These are phyloP conservation scores for Skeletonema tropicum DNA, from an alignment of 108 stramenopile species.

Conservation along the genomic window DNA sequence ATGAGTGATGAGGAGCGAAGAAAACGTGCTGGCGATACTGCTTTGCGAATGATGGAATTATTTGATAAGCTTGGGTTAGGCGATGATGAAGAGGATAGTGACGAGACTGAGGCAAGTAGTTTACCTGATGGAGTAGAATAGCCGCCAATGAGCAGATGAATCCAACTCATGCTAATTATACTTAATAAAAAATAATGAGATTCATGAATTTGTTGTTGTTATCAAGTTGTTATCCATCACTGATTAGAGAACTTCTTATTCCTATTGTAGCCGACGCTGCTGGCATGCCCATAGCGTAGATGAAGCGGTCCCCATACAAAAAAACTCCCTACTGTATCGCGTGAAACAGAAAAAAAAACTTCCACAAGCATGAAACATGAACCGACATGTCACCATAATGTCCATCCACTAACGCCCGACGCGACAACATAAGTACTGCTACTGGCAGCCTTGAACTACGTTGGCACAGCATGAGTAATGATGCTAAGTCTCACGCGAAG, in stretches of 20 bases:
- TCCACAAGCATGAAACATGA: too few relatives aligned
- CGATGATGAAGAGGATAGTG: slow-evolving; percentile 58
- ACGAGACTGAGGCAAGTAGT: slow-evolving; percentile 7
- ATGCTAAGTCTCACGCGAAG: background rate
- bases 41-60: slow-evolving; percentile 74
- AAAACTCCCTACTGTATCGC: background rate
- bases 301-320: too few relatives aligned
- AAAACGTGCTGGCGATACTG: slow-evolving; percentile 74
- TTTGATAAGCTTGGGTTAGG: slow-evolving; percentile 75
- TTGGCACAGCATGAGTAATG: background rate
- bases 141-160: background rate
- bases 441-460: background rate
- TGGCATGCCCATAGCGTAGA: too few relatives aligned
- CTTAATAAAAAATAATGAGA: too few relatives aligned
- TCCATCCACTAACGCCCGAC: too few relatives aligned
- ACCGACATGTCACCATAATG: too few relatives aligned
- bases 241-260: too few relatives aligned
- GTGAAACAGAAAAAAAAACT: background rate
- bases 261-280: too few relatives aligned
- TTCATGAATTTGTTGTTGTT: too few relatives aligned
- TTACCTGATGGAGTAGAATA: slow-evolving; percentile 2
- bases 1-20: slow-evolving; percentile 81
- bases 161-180: too few relatives aligned
- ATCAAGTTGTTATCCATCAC: too few relatives aligned
- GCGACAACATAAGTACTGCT: too few relatives aligned